Percentiles rank a stretch among this genome's conserved stretches.
Conservation (phyloP, 495 filamentous ascomycete genomes). For the Beverwykella pulmonaria region DNA sequence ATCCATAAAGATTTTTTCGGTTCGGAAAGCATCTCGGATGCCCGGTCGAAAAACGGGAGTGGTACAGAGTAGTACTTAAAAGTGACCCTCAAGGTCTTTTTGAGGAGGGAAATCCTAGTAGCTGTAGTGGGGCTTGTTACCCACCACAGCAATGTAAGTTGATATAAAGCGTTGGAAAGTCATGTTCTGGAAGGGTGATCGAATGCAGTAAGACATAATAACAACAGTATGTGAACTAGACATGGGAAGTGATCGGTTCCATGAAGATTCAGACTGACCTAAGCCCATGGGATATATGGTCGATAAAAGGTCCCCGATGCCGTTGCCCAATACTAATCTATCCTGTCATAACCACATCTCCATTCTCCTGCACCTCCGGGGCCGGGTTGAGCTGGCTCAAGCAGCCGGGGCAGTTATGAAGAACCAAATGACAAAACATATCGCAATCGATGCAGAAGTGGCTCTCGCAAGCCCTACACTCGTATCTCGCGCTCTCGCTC, state of each 20-base stretch:
- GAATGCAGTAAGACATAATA: not conserved
- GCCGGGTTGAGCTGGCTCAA: constrained; percentile 55
- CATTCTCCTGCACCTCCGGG: constrained; percentile 13
- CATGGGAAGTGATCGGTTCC: not conserved
- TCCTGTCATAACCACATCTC: constrained; percentile 27
- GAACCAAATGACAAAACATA: constrained; percentile 85
- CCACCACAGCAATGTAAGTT: too few relatives aligned
- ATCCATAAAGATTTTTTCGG: not conserved
- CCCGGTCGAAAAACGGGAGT: not conserved
- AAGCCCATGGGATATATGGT: not conserved
- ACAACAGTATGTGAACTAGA: not conserved
- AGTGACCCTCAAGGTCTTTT: not conserved
- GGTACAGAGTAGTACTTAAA: too few relatives aligned
- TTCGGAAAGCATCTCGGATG: not conserved
- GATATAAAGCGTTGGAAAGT: too few relatives aligned
- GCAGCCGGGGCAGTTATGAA: constrained; percentile 96
- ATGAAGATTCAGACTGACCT: not conserved
- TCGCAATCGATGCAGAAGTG: constrained; percentile 99
- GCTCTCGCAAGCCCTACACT: constrained; percentile 77
- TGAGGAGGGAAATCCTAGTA: not conserved
- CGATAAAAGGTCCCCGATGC: not conserved
- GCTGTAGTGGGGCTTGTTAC: too few relatives aligned
- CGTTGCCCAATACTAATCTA: not conserved
- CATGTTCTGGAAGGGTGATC: not conserved
- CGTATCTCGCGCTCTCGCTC: constrained; percentile 85